Base-by-base conservation (phyloP, 768 basidiomycete genomes). In the Mycena amicta region DNA sequence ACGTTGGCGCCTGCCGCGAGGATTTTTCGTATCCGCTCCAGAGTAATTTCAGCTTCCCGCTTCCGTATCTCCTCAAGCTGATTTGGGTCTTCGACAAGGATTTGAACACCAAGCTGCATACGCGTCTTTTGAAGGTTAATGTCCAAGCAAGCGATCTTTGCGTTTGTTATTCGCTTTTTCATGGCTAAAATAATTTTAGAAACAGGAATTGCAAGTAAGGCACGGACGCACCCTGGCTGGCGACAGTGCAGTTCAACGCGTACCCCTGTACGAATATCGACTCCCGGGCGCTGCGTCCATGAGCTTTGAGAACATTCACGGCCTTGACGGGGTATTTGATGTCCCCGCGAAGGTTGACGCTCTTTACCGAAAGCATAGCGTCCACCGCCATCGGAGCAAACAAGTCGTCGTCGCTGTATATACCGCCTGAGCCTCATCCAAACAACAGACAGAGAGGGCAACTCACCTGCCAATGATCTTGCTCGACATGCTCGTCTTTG, bases 301-400 rank as follows among this genome's bases (percentile, higher is more conserved):
- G 97, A 2, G 97, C 97, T 75, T 99, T 99, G 66, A 99, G 81
- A 27, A 98, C 86, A 70, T 99, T 99, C 63, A 99, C 97, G 4
- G 97, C 97, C 75, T 99, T 98, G 60, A 99, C 97, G 4, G 97
- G 97, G 75, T 98, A 99, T 74, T 98, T 98, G 70, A 91, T 89
- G 71, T 99, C 97, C 28, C 97, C 97, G 52, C 94, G 86, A 62
- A 88, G 76, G 72, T 98, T 98, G 67, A 93, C 86, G 5, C 94
- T 95, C 78, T 89, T 95, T 55, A 99, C 97, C 3, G 97, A 90
- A 46, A 95, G 84, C 94, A 99, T 98, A 27, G 97, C 97, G 65
- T 98, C 95, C 15, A 99, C 97, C 51, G 96, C 95, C 88, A 99
- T 92, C 46, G 97, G 96, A 12, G 96, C 95, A 72, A 98, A 99